These are phyloP conservation scores for Trichoderma sp. DNA, from an alignment of 2,329 filamentous ascomycete genomes.

Conservation along the genomic window DNA sequence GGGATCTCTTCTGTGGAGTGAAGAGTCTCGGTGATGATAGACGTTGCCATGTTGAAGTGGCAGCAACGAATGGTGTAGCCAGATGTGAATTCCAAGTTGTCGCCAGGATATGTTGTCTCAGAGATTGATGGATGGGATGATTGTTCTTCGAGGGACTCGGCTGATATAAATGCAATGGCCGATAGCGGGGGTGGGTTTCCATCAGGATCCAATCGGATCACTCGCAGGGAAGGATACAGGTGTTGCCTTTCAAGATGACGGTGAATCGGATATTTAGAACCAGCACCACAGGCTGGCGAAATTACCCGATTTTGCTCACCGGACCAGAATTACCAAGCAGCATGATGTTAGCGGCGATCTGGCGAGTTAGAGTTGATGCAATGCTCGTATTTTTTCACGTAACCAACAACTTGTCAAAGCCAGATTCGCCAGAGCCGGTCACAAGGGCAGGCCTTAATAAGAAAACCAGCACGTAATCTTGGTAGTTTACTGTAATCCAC, in stretches of 20 bases:
- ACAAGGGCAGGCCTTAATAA: conserved; percentile 7
- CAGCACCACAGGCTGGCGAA: not conserved
- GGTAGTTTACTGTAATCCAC: not conserved
- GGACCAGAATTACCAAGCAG: conserved; percentile 7
- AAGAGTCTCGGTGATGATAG: not conserved
- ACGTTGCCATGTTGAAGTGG: not conserved
- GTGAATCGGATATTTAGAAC: not conserved
- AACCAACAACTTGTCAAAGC: not conserved
- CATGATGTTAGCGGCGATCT: not conserved
- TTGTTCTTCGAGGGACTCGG: not conserved
- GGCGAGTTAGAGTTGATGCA: not conserved
- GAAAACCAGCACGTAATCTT: not conserved
- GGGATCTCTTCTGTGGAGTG: not conserved
- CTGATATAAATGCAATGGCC: not conserved
- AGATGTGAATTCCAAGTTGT: too few species aligned
- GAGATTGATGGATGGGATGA: not conserved
- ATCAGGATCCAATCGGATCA: not conserved
- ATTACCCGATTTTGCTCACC: conserved; percentile 5
- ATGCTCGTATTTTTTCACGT: not conserved
- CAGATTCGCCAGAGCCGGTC: conserved; percentile 2
- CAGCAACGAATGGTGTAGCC: not conserved
- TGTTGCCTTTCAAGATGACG: not conserved
- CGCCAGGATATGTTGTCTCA: not conserved
- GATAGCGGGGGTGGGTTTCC: not conserved
- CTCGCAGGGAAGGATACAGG: not conserved